A percentile compares a stretch with the other conserved stretches of the same genome.
phyloP scores from a whole-genome alignment of 108 stramenopile species.

The Aurantiochytrium sp. region DNA sequence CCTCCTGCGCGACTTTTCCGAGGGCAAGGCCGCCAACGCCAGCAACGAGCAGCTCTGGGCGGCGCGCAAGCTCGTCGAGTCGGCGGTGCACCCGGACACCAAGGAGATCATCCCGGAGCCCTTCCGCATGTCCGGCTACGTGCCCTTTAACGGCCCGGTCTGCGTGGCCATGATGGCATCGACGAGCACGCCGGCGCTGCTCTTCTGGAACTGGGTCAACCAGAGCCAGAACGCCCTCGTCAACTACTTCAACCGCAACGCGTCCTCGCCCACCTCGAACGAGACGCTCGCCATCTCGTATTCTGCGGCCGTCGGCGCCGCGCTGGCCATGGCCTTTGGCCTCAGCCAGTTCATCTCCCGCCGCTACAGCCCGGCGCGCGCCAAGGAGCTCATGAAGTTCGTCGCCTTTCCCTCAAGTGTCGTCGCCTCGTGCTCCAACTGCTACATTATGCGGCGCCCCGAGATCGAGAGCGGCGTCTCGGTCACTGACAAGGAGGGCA shows the following conservation, averaged over 20 bases:
- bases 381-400: slow-evolving; percentile 65
- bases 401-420: slow-evolving; percentile 77
- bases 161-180: slow-evolving; percentile 68
- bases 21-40: slow-evolving; percentile 37
- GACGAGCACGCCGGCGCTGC: slow-evolving; percentile 52
- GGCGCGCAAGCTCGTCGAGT: slow-evolving; percentile 51
- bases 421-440: slow-evolving; percentile 73
- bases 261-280: slow-evolving; percentile 53
- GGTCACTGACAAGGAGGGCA: slow-evolving; percentile 52
- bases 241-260: slow-evolving; percentile 80
- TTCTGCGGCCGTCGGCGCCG: slow-evolving; percentile 70
- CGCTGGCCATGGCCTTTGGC: slow-evolving; percentile 73
- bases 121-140: slow-evolving; percentile 76
- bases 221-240: slow-evolving; percentile 82
- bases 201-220: slow-evolving; percentile 80
- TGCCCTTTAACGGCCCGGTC: slow-evolving; percentile 76
- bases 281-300: slow-evolving; percentile 72
- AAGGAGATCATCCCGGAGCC: slow-evolving; percentile 75
- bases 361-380: slow-evolving; percentile 55
- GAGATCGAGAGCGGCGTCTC: slow-evolving; percentile 74
- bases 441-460: slow-evolving; percentile 76
- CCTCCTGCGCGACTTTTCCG: slow-evolving; percentile 37
- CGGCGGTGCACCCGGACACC: slow-evolving; percentile 83
- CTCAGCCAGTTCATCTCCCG: slow-evolving; percentile 62
- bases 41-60: slow-evolving; percentile 53